Evolutionary conservation across 805 yeast species (phyloP), one percentile per base, ranked within the genome.

Genomic region (Candida vartiovaarae): DNA sequence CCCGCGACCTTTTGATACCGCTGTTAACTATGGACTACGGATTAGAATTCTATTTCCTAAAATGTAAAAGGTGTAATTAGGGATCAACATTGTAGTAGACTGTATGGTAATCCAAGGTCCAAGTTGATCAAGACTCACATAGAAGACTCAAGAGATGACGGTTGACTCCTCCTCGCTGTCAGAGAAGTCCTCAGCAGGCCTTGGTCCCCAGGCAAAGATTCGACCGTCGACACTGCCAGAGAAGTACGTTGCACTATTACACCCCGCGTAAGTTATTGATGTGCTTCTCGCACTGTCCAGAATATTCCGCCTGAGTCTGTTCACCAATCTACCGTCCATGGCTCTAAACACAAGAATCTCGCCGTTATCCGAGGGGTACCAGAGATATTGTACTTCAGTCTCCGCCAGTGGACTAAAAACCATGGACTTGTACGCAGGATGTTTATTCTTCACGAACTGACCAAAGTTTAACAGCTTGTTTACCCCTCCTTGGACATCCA

Each of bases 361-460:
- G 4, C 91, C 89, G 47, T 71, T 80, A 51, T 85, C 93, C 0
- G 88, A 80, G 0, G 95, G 91, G 42, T 80, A 78, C 61, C 85
- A 68, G 25, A 85, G 60, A 50, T 75, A 74, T 46, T 77, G 84
- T 6, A 71, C 56, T 32, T 72, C 79, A 4, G 80, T 67, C 50
- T 83, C 88, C 8, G 56, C 54, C 0, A 60, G 38, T 59, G 75
- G 46, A 62, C 64, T 53, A 62, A 76, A 33, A 43, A 53, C n/a
- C 55, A 60, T 33, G 2, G 49, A 36, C 33, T 57, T 57, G 15
- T 15, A 36, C 3, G 32, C 39, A 3, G 66, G 65, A 40, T 71
- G 72, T 51, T 76, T 75, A 61, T 86, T 84, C 45, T 89, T 72
- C 2, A 86, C 76, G 41, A 82, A 65, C 0, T 95, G 93, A 0